These are phyloP conservation scores for Aulographum hederae DNA, from an alignment of 2,329 filamentous ascomycete species.

Conservation along the genomic window DNA sequence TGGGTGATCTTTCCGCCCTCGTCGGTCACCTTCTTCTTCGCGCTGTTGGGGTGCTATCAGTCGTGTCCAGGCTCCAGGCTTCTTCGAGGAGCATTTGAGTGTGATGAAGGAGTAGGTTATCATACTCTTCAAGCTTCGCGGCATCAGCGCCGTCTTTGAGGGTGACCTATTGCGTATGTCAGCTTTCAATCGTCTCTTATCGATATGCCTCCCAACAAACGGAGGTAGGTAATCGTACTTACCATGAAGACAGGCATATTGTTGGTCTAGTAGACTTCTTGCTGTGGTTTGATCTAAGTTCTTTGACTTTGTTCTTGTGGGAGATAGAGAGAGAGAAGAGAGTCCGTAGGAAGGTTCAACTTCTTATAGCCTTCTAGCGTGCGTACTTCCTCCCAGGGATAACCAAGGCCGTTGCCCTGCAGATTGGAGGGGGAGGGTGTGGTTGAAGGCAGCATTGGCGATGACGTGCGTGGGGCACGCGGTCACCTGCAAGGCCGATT, in stretches of 20 bases:
- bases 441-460: no score
- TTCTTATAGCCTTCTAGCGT: neutral
- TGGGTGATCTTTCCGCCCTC: constrained; percentile 73
- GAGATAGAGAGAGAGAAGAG: neutral
- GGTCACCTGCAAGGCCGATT: no score
- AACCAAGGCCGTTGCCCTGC: neutral
- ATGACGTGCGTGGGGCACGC: no score
- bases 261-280: neutral
- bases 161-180: constrained; percentile 42
- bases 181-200: neutral
- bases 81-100: constrained; percentile 1
- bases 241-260: constrained; percentile 5
- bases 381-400: neutral
- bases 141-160: constrained; percentile 51
- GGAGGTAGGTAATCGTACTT: no score
- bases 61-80: neutral
- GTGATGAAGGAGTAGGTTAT: constrained; percentile 1
- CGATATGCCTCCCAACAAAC: no score
- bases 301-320: neutral
- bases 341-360: neutral
- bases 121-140: constrained; percentile 51
- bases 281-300: neutral
- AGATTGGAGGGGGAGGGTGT: no score
- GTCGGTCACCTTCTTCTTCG: constrained; percentile 55
- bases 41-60: constrained; percentile 27